phyloP scores from a whole-genome alignment of 371 early-diverging fungal genomes.

The Rhizomucor pusillus region DNA sequence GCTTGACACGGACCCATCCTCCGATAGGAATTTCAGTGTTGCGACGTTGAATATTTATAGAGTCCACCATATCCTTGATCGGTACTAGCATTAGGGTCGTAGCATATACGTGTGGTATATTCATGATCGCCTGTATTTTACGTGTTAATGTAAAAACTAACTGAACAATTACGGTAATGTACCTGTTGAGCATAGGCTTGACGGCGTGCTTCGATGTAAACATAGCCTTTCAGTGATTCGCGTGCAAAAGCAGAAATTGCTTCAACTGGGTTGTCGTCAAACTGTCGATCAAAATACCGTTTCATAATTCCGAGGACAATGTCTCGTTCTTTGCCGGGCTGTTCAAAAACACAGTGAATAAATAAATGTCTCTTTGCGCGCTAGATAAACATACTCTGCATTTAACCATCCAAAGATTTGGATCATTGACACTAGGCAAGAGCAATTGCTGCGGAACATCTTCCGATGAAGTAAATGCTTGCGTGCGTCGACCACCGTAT shows the following conservation, averaged over 20 bases:
- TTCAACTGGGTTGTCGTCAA: slow-evolving; percentile 57
- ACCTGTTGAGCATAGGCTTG: slow-evolving; percentile 82
- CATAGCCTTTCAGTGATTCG: slow-evolving; percentile 91
- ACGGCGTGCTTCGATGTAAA: slow-evolving; percentile 94
- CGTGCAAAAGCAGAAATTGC: slow-evolving; percentile 85
- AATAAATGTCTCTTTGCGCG: not conserved
- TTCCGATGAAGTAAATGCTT: slow-evolving; percentile 61
- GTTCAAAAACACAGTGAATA: too few relatives aligned
- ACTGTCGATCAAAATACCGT: slow-evolving; percentile 68
- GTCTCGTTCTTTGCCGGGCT: slow-evolving; percentile 89
- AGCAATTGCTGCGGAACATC: slow-evolving; percentile 79
- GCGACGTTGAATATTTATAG: slow-evolving; percentile 75
- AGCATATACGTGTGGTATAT: slow-evolving; percentile 73
- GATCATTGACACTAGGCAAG: slow-evolving; percentile 86
- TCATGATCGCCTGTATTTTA: slow-evolving; percentile 68
- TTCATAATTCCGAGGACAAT: slow-evolving; percentile 82
- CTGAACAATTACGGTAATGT: slow-evolving; percentile 13
- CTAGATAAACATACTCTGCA: slow-evolving; percentile 61
- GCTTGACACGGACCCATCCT: slow-evolving; percentile 91
- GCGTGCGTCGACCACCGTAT: slow-evolving; percentile 67
- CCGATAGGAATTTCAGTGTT: slow-evolving; percentile 72
- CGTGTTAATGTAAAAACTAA: not conserved
- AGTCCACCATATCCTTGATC: slow-evolving; percentile 94
- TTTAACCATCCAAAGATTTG: slow-evolving; percentile 92
- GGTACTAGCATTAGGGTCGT: slow-evolving; percentile 87